Evolutionary conservation across 352 stramenopile genomes (phyloP), one percentile per base, ranked within the genome.

Genomic region (Thraustotheca clavata): DNA sequence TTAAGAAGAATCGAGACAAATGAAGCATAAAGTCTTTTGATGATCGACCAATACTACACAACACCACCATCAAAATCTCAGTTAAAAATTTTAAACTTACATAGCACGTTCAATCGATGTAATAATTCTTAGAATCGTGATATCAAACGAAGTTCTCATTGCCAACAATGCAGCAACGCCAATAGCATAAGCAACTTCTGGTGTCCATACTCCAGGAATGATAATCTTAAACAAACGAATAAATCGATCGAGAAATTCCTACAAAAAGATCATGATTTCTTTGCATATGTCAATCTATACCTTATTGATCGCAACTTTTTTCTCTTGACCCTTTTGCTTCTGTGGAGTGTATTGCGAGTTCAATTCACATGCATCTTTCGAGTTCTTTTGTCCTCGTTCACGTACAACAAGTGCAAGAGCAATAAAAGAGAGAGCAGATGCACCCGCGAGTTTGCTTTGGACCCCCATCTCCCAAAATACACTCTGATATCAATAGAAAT

Each of bases 31-130:
- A 89, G 14, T 87, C 77, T 43, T 73, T 73, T 24, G 65, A 62
- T n/a, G 80, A 89, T n/a, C 79, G 75, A 18, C 80, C 87, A 36
- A 91, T 81, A 40, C 75, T 83, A 49, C 0, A n/a, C 26, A 54
- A 4, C 16, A 20, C 22, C 33, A 70, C 2, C 7, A 1, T 61
- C 26, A 34, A 31, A 20, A 24, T 39, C 7, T 41, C 16, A 26
- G 16, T 12, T 41, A 9, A 35, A 11, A 1, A 24, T 49, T 3
- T 14, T 26, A 14, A 33, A 73, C 73, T 54, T 68, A 82, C 74
- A 91, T 91, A 22, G 83, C 77, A 0, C 79, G 75, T 38, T 91
- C 83, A 24, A 89, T 81, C 27, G 80, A 80, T 33, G 83, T 89
- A 57, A 89, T 79, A 20, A 83, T 86, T 50, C 89, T 79, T 46